Evolutionary conservation across 176 grass and related monocot genomes (phyloP).

Genomic region (Triticum urartu): DNA sequence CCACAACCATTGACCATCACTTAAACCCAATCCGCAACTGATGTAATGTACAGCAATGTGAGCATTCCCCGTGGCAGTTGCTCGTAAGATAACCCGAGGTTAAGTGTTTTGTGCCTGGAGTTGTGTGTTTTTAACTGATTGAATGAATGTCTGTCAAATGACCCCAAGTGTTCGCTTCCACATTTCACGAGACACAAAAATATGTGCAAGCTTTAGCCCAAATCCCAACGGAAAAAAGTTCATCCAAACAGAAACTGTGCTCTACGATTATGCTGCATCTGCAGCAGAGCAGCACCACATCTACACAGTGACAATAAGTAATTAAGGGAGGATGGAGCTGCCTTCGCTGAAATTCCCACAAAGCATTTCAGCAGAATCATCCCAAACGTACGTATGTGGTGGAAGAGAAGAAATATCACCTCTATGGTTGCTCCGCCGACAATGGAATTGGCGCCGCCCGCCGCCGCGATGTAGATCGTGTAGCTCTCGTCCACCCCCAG

Average conservation of each 20-base stretch:
- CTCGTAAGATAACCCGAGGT: neutral
- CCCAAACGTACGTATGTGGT: neutral
- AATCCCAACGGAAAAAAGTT: neutral
- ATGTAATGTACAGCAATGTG: neutral
- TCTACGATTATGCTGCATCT: neutral
- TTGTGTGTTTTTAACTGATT: no score
- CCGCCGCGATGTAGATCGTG: slow-evolving; percentile 45
- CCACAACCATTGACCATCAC: neutral
- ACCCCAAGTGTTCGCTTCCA: no score
- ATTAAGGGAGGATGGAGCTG: neutral
- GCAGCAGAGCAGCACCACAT: neutral
- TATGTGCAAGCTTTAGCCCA: neutral
- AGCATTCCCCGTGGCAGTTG: neutral
- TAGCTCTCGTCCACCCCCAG: slow-evolving; percentile 95
- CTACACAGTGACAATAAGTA: neutral
- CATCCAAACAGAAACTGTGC: neutral
- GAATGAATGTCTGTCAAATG: no score
- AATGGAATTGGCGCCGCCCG: slow-evolving; percentile 51
- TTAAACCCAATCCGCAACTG: neutral
- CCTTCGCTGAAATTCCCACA: neutral
- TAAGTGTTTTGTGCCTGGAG: neutral
- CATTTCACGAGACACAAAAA: no score
- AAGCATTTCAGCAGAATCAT: neutral
- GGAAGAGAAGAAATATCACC: slow-evolving; percentile 14
- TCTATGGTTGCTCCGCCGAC: slow-evolving; percentile 78